These are phyloP conservation scores for Leccinum disarticulatum DNA, from an alignment of 768 basidiomycete genomes.

Conservation along the genomic window DNA sequence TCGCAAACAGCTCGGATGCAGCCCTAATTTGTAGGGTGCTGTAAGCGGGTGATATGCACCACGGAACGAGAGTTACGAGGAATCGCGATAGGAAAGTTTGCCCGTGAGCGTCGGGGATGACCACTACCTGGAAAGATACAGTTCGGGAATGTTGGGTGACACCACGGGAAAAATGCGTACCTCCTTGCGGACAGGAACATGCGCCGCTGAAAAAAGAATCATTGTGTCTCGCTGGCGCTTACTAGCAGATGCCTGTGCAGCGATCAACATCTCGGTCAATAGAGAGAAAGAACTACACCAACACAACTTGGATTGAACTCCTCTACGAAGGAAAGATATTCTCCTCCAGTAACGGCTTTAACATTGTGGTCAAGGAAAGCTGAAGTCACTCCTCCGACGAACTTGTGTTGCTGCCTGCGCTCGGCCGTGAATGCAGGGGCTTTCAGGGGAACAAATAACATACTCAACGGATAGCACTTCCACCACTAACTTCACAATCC, in stretches of 20 bases:
- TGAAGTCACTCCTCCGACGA: constrained; percentile 42
- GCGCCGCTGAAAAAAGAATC: constrained; percentile 61
- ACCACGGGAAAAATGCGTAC: constrained; percentile 36
- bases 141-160: background rate
- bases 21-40: constrained; percentile 54
- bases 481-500: constrained; percentile 65
- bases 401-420: constrained; percentile 58
- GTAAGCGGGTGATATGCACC: constrained; percentile 53
- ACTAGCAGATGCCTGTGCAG: constrained; percentile 17
- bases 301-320: constrained; percentile 57
- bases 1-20: constrained; percentile 56
- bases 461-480: constrained; percentile 66
- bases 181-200: constrained; percentile 66
- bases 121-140: constrained; percentile 40
- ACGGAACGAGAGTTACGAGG: constrained; percentile 53
- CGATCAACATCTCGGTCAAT: background rate
- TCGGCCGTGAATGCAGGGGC: background rate
- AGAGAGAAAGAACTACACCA: constrained; percentile 8
- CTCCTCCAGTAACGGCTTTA: constrained; percentile 51
- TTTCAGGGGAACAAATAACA: constrained; percentile 33
- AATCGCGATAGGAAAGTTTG: constrained; percentile 50
- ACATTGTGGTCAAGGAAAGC: constrained; percentile 47
- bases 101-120: constrained; percentile 34
- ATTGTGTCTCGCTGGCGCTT: constrained; percentile 60
- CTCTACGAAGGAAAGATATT: constrained; percentile 38